Base-by-base conservation (phyloP, 805 yeast species). In the Schwanniomyces pseudopolymorphus region DNA sequence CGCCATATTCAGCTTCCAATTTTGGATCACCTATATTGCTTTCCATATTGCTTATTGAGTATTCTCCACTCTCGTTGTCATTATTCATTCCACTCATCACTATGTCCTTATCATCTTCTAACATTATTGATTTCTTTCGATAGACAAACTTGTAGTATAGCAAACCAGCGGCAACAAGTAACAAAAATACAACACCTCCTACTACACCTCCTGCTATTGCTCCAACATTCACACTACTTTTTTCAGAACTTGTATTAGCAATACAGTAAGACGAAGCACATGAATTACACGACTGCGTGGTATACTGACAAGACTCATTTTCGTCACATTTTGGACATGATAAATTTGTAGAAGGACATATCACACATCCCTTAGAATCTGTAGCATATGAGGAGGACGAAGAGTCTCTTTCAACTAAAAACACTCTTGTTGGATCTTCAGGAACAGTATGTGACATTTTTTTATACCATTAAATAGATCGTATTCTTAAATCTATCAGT, bases 191-290 rank as follows among this genome's bases (percentile, higher is more conserved):
- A 20, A 66, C 54, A 7, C 73, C 73, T 11, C 75, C 78, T 3
- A 70, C 58, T 1, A 67, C 70, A 10, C 77, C 78, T 11, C 78
- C 78, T 2, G 67, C 74, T 16, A 72, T 64, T 4, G 64, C 72
- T 10, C 77, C 77, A 14, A 69, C 52, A 11, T 66, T 60, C 1
- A 58, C 44, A 8, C 37, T 19, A 3, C 48, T 24, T 10, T 45
- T 39, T n/a, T 47, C 22, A 17, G 42, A 8, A 11, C 39, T 33
- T 9, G 46, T 57, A 6, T 43, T 40, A 1, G 56, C 40, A 9
- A 50, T 53, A 53, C 72, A 68, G 45, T 49, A 53, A 43, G 49
- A 56, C 28, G 44, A 50, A 4, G 67, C 55, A 55, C 72, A 67
- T 33, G 46, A 39, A 9, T 51, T 35, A 46, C 70, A 64, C 2